Evolutionary conservation across 2,329 filamentous ascomycete species (phyloP), one percentile per base, ranked within the genome.

Genomic region (Diaporthe longicolla): DNA sequence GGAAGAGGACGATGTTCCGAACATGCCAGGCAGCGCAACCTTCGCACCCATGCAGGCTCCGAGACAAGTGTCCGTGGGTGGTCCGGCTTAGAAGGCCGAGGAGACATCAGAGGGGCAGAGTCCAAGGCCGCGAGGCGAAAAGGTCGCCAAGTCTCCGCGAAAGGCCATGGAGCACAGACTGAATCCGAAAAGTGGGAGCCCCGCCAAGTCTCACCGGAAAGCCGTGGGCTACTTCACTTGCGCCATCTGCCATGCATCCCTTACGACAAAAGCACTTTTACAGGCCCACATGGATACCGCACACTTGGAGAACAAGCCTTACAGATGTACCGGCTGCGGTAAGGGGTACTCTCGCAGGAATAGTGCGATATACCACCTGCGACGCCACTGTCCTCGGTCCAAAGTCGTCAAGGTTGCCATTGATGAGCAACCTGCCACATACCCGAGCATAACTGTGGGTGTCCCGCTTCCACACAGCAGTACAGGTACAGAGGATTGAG

Each of bases 1-100:
- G 78, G 84, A 86, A 4, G 90, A 92, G 75, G 77, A 85, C 6
- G 83, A 83, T 8, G 50, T 72, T 5, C 74, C 74, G 57, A 63
- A 57, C 24, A 69, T 75, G 59, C 72, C 74, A 35, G 61, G 68
- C 24, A 75, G 74, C 19, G 72, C 74, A 26, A 70, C 69, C 19
- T 75, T 75, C 50, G 68, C 74, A 63, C 54, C 74, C n/a, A 75
- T 75, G 35, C 54, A 66, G 55, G 54, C 57, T 32, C 70, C 50
- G 43, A 71, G 74, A 43, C 74, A 75, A 35, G 48, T 75, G 40
- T 75, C 74, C 40, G 74, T 72, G 32, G 74, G 68, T 35, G 74
- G 74, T 35, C 73, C 66, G 48, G 74, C 72, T 26, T 75, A 74
- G 48, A 10, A 26, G 29, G 45, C 52, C 43, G 15, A 32, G 37